Percentiles rank a stretch among this genome's conserved stretches.
Conservation (phyloP, 305 asterid species). For the Solanum hybrid region DNA sequence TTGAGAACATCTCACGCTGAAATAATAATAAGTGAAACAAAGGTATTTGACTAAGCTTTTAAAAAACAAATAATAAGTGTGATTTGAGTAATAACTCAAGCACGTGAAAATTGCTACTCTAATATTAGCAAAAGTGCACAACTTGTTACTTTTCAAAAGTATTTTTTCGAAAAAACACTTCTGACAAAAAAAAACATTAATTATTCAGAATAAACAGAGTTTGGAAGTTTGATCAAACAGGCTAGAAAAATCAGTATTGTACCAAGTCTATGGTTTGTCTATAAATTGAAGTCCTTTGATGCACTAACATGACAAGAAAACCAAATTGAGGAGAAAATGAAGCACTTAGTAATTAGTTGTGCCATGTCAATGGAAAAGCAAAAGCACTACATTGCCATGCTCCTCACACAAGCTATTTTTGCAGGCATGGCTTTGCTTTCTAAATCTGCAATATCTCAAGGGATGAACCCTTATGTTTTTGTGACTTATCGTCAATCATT, state of each 20-base stretch:
- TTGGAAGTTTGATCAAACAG: background rate
- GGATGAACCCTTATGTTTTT: slow-evolving; percentile 56
- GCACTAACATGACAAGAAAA: background rate
- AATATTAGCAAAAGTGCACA: background rate
- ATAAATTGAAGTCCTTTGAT: slow-evolving; percentile 2
- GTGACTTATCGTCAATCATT: slow-evolving; percentile 67
- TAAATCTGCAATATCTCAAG: slow-evolving; percentile 50
- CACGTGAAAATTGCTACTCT: background rate
- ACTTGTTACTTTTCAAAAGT: background rate
- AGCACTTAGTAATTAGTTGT: background rate
- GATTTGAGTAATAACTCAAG: no score
- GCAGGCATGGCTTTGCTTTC: slow-evolving; percentile 68
- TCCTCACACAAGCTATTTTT: slow-evolving; percentile 36
- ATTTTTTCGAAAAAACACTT: background rate
- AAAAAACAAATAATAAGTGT: background rate
- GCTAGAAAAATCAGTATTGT: background rate
- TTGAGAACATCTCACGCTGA: background rate
- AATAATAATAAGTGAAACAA: background rate
- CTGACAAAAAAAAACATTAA: background rate
- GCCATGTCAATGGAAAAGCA: background rate
- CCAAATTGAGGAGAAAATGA: background rate
- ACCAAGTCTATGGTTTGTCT: background rate
- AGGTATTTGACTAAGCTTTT: background rate
- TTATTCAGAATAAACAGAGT: background rate
- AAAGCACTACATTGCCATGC: slow-evolving; percentile 34